phyloP scores from a whole-genome alignment of 768 basidiomycete genomes.

The Scleroderma citrinum region DNA sequence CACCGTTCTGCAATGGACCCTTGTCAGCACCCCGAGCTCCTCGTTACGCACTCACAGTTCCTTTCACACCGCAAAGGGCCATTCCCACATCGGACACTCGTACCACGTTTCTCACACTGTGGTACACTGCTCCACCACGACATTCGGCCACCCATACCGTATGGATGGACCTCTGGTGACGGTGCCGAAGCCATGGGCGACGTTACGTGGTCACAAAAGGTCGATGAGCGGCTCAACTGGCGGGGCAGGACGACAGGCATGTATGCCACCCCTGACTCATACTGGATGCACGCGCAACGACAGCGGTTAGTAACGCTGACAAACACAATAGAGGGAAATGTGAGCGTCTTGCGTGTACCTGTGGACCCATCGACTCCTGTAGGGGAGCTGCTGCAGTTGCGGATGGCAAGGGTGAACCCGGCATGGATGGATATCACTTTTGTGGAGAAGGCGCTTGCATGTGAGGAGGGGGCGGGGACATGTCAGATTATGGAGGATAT shows the following conservation, averaged over 20 bases:
- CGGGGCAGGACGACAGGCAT: slow-evolving; percentile 72
- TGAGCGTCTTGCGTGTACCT: slow-evolving; percentile 34
- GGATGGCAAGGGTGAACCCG: slow-evolving; percentile 41
- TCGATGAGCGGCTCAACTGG: slow-evolving; percentile 61
- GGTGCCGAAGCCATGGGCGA: slow-evolving; percentile 39
- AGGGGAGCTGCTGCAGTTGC: slow-evolving; percentile 29
- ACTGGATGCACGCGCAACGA: slow-evolving; percentile 50
- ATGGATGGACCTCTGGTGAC: slow-evolving; percentile 42
- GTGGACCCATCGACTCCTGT: slow-evolving; percentile 23
- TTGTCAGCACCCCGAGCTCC: slow-evolving; percentile 29
- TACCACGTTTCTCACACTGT: slow-evolving; percentile 51
- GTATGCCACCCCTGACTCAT: slow-evolving; percentile 29
- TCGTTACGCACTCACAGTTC: slow-evolving; percentile 46
- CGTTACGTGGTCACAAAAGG: slow-evolving; percentile 59
- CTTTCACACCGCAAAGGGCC: slow-evolving; percentile 45
- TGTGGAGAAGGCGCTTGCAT: slow-evolving; percentile 39
- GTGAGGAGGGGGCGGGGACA: slow-evolving; percentile 21
- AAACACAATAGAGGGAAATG: slow-evolving; percentile 36
- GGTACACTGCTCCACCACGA: slow-evolving; percentile 48
- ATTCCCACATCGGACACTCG: slow-evolving; percentile 32
- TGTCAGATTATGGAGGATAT: slow-evolving; percentile 41
- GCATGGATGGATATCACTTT: slow-evolving; percentile 58
- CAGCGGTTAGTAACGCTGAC: slow-evolving; percentile 39
- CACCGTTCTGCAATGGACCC: slow-evolving; percentile 33
- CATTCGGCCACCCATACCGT: slow-evolving; percentile 44